phyloP scores from a whole-genome alignment of 768 basidiomycete genomes.

The Leccinellum luteum region DNA sequence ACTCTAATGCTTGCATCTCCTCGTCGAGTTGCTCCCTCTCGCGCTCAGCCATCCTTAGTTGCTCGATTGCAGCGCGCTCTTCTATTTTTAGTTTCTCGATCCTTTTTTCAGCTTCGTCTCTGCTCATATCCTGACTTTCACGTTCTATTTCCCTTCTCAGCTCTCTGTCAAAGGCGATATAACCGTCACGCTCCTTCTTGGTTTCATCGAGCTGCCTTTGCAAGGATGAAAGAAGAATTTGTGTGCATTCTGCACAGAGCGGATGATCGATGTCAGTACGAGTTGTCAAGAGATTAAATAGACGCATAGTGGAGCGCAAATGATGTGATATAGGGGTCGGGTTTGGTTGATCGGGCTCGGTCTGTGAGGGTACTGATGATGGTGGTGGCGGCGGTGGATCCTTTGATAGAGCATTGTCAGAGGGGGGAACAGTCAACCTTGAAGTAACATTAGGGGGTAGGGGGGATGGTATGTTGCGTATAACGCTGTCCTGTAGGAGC shows the following conservation, averaged over 20 bases:
- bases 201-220: slow-evolving; percentile 85
- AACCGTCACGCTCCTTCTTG: slow-evolving; percentile 88
- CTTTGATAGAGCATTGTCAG: slow-evolving; percentile 28
- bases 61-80: slow-evolving; percentile 65
- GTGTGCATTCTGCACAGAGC: slow-evolving; percentile 92
- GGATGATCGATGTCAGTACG: slow-evolving; percentile 88
- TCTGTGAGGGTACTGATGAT: slow-evolving; percentile 32
- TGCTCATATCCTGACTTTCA: slow-evolving; percentile 56
- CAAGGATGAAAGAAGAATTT: slow-evolving; percentile 70
- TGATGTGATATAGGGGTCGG: slow-evolving; percentile 78
- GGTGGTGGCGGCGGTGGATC: slow-evolving; percentile 25
- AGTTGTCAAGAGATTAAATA: slow-evolving; percentile 76
- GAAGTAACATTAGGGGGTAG: slow-evolving; percentile 39
- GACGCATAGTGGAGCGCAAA: slow-evolving; percentile 67
- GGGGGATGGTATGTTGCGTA: slow-evolving; percentile 64
- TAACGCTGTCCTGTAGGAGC: slow-evolving; percentile 79
- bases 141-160: slow-evolving; percentile 78
- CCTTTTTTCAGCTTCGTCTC: slow-evolving; percentile 67
- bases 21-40: slow-evolving; percentile 75
- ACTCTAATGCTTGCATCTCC: slow-evolving; percentile 66
- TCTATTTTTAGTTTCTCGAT: slow-evolving; percentile 71
- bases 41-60: slow-evolving; percentile 70
- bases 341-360: slow-evolving; percentile 53
- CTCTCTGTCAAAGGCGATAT: slow-evolving; percentile 90
- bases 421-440: slow-evolving; percentile 43